Evolutionary conservation across 345 rosid species (phyloP).

Genomic region (Heritiera littoralis): DNA sequence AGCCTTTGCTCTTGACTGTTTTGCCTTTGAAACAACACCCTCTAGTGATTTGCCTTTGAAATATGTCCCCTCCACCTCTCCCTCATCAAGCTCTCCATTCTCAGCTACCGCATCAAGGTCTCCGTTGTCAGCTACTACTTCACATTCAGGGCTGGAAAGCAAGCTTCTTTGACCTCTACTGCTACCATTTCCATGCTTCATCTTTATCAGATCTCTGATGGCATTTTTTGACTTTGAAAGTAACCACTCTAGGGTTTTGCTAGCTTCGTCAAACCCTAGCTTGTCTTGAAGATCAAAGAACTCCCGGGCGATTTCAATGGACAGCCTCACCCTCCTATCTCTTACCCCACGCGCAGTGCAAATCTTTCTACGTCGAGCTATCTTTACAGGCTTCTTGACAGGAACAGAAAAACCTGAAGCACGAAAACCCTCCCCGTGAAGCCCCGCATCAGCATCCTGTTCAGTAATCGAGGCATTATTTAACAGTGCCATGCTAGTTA

Average conservation of each 20-base stretch:
- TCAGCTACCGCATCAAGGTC: not conserved
- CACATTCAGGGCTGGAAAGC: constrained; percentile 27
- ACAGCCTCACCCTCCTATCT: constrained; percentile 85
- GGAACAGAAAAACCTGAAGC: constrained; percentile 2
- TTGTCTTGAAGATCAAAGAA: constrained; percentile 87
- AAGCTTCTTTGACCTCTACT: constrained; percentile 10
- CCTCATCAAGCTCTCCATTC: not conserved
- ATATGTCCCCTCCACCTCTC: constrained; percentile 14
- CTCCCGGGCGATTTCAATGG: constrained; percentile 63
- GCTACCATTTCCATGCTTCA: constrained; percentile 14
- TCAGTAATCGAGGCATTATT: constrained; percentile 13
- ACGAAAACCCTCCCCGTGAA: constrained; percentile 4
- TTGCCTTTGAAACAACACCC: constrained; percentile 22
- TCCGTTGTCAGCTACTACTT: constrained; percentile 17
- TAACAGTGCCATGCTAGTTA: constrained; percentile 22
- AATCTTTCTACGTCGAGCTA: constrained; percentile 78
- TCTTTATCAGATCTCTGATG: constrained; percentile 45
- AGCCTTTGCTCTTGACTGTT: constrained; percentile 50
- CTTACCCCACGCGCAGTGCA: constrained; percentile 72
- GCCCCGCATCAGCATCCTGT: not conserved
- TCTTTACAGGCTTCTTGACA: constrained; percentile 44
- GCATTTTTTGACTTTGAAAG: constrained; percentile 57
- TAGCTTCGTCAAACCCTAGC: constrained; percentile 83
- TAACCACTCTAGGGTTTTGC: constrained; percentile 86
- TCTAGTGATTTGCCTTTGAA: constrained; percentile 21